Evolutionary conservation across 1,139 yeast species (phyloP).

Genomic region (Sugiyamaella japonica): DNA sequence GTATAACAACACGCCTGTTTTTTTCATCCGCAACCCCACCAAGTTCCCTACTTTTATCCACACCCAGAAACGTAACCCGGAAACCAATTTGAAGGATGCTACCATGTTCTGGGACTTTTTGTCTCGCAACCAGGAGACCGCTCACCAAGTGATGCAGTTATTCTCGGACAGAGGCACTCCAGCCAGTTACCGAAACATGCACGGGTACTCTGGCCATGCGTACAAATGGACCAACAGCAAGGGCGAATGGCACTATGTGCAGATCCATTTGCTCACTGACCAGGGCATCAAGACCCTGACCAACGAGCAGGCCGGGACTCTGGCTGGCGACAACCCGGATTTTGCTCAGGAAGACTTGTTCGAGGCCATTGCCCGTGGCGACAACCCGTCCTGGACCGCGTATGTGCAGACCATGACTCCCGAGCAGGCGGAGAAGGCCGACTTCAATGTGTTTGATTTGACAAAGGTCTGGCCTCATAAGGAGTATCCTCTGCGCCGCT

Average conservation of each 20-base stretch:
- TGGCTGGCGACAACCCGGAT: constrained; percentile 65
- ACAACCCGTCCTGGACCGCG: constrained; percentile 63
- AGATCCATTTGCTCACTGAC: constrained; percentile 62
- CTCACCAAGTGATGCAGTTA: constrained; percentile 63
- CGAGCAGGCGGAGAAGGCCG: constrained; percentile 59
- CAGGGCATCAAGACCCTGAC: constrained; percentile 60
- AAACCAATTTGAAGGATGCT: constrained; percentile 78
- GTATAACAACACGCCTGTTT: constrained; percentile 86
- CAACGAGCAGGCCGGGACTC: constrained; percentile 56
- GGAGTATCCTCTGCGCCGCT: constrained; percentile 72
- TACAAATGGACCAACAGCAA: constrained; percentile 66
- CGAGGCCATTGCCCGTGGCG: constrained; percentile 57
- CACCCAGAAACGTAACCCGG: constrained; percentile 84
- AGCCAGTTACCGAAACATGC: constrained; percentile 60
- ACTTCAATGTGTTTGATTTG: constrained; percentile 60
- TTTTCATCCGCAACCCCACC: constrained; percentile 82
- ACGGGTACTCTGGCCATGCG: constrained; percentile 77
- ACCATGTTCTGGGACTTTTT: constrained; percentile 70
- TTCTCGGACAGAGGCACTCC: constrained; percentile 78
- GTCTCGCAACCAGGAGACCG: constrained; percentile 59
- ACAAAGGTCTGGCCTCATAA: constrained; percentile 82
- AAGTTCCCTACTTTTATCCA: constrained; percentile 89
- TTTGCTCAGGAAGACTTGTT: constrained; percentile 58
- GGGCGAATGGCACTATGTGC: constrained; percentile 66
- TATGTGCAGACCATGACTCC: constrained; percentile 74